Percentiles rank a stretch among this genome's conserved stretches.
Conservation (phyloP, 345 rosid species). For the Eucalyptus paniculata region DNA sequence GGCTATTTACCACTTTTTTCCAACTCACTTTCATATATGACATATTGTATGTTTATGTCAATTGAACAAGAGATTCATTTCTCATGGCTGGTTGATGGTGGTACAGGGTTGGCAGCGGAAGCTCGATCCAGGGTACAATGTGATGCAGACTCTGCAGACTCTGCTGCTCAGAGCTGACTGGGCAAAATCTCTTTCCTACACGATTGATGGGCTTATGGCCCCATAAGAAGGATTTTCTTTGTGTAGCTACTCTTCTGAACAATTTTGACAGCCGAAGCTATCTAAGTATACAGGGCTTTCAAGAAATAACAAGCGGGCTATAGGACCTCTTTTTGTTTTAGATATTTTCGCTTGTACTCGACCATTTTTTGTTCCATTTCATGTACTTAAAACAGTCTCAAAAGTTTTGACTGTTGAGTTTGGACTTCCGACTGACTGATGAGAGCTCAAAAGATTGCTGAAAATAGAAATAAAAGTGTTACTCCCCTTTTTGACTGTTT, state of each 20-base stretch:
- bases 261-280: conserved; percentile 9
- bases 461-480: not conserved
- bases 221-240: conserved; percentile 29
- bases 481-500: not conserved
- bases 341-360: not conserved
- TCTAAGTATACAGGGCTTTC: not conserved
- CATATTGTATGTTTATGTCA: not conserved
- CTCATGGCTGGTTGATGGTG: not conserved
- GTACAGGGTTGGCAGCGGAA: conserved; percentile 94
- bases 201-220: conserved; percentile 96
- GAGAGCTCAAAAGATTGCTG: not conserved
- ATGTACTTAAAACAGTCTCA: not conserved
- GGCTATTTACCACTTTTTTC: not conserved
- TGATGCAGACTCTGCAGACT: conserved; percentile 73
- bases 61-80: not conserved
- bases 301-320: not conserved
- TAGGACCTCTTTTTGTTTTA: not conserved
- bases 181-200: conserved; percentile 88
- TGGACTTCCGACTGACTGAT: not conserved
- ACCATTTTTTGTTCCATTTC: not conserved
- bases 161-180: conserved; percentile 81
- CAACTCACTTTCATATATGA: not conserved
- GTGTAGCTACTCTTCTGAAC: not conserved
- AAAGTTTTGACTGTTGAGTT: not conserved
- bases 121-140: conserved; percentile 82